phyloP scores from a whole-genome alignment of 2,329 filamentous ascomycete genomes.

The Cryoendolithus antarcticus region DNA sequence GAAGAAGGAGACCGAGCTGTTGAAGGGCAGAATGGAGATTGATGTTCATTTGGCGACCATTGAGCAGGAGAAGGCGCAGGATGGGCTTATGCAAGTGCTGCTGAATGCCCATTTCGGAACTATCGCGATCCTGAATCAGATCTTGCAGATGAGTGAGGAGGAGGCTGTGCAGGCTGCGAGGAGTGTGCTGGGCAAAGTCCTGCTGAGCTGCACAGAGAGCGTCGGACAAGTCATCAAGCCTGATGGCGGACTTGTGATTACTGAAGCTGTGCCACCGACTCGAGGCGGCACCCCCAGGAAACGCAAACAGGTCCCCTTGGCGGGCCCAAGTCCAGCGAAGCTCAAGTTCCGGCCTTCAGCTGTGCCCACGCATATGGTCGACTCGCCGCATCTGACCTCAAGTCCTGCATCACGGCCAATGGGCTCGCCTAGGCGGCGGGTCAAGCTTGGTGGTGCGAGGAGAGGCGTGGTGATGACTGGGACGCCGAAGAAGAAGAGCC shows the following conservation, averaged over 20 bases:
- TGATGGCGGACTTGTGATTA: constrained; percentile 55
- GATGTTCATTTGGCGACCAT: constrained; percentile 66
- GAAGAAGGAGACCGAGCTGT: constrained; percentile 68
- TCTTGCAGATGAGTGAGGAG: constrained; percentile 69
- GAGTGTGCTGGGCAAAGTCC: constrained; percentile 61
- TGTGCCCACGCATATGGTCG: constrained; percentile 14
- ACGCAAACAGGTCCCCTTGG: constrained; percentile 38
- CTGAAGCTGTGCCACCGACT: constrained; percentile 56
- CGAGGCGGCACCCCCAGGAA: constrained; percentile 68
- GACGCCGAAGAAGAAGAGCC: constrained; percentile 67
- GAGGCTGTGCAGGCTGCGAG: constrained; percentile 73
- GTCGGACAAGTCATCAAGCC: constrained; percentile 81
- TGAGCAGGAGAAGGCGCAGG: constrained; percentile 72
- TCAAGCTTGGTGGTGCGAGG: constrained; percentile 46
- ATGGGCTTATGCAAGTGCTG: constrained; percentile 69
- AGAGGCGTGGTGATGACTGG: constrained; percentile 50
- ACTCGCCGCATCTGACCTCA: constrained; percentile 8
- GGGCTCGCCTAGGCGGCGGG: constrained; percentile 64
- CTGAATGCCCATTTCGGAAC: constrained; percentile 88
- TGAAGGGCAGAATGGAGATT: constrained; percentile 70
- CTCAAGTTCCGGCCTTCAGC: constrained; percentile 26
- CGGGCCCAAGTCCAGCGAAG: constrained; percentile 37
- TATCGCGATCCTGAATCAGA: constrained; percentile 67
- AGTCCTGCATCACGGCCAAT: constrained; percentile 37
- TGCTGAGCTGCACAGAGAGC: constrained; percentile 62